These are phyloP conservation scores for Pythium sp. DNA, from an alignment of 352 stramenopile species.

Conservation along the genomic window DNA sequence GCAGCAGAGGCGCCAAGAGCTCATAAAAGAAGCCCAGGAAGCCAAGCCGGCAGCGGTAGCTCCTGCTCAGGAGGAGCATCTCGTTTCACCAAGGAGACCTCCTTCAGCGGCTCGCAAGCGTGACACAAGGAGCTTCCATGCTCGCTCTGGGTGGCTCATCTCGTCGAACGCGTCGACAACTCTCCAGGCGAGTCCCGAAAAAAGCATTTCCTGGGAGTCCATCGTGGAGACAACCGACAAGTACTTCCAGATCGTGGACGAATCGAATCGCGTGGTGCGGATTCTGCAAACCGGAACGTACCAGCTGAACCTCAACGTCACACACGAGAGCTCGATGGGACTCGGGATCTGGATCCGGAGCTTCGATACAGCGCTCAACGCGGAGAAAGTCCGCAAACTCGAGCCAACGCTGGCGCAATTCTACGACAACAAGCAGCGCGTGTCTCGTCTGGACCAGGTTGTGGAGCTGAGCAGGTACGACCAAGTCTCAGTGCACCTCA, in stretches of 20 bases:
- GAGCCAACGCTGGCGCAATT: constrained; percentile 31
- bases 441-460: constrained; percentile 34
- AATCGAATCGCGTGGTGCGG: constrained; percentile 9
- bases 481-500: constrained; percentile 25
- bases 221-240: background rate
- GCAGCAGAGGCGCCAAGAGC: constrained; percentile 3
- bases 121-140: constrained; percentile 23
- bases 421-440: constrained; percentile 39
- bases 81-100: constrained; percentile 10
- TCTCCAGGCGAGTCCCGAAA: constrained; percentile 9
- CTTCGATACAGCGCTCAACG: background rate
- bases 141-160: constrained; percentile 26
- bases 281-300: constrained; percentile 35
- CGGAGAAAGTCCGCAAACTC: constrained; percentile 11
- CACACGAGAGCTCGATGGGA: constrained; percentile 27
- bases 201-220: constrained; percentile 17
- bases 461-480: constrained; percentile 30
- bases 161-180: constrained; percentile 19
- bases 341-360: constrained; percentile 21
- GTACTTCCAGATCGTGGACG: constrained; percentile 4
- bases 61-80: constrained; percentile 10
- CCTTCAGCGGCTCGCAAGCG: constrained; percentile 15
- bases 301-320: constrained; percentile 41
- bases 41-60: constrained; percentile 17
- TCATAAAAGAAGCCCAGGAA: constrained; percentile 2